These are phyloP conservation scores for Peronospora farinosa DNA, from an alignment of 352 stramenopile species.

Conservation along the genomic window DNA sequence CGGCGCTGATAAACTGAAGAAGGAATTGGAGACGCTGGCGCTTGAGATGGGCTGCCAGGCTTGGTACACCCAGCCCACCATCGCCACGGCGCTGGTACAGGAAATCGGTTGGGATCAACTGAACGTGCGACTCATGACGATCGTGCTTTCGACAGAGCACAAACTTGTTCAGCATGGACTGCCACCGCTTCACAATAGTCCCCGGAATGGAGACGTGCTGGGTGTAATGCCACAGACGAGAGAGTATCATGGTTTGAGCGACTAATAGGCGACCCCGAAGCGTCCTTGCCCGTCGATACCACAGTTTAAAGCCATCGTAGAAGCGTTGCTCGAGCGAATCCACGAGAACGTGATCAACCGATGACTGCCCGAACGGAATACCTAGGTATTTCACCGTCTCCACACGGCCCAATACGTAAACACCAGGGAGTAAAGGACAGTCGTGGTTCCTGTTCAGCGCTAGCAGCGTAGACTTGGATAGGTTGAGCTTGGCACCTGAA, in stretches of 20 bases:
- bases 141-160: background rate
- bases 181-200: background rate
- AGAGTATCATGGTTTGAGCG: slow-evolving; percentile 4
- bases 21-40: background rate
- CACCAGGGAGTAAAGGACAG: background rate
- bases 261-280: slow-evolving; percentile 5
- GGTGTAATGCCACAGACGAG: slow-evolving; percentile 3
- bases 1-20: background rate
- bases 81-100: background rate
- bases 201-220: background rate
- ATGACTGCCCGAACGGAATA: background rate
- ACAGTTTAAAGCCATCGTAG: background rate
- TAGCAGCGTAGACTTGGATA: slow-evolving; percentile 2
- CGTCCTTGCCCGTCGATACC: background rate
- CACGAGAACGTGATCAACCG: background rate
- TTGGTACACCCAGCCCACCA: background rate
- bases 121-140: background rate
- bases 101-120: background rate
- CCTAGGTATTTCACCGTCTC: background rate
- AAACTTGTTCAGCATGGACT: background rate
- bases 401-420: background rate
- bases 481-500: slow-evolving; percentile 4
- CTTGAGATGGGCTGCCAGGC: background rate
- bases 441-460: background rate
- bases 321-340: slow-evolving; percentile 1